Base-by-base conservation (phyloP, 345 rosid species). In the Stellera chamaejasme region DNA sequence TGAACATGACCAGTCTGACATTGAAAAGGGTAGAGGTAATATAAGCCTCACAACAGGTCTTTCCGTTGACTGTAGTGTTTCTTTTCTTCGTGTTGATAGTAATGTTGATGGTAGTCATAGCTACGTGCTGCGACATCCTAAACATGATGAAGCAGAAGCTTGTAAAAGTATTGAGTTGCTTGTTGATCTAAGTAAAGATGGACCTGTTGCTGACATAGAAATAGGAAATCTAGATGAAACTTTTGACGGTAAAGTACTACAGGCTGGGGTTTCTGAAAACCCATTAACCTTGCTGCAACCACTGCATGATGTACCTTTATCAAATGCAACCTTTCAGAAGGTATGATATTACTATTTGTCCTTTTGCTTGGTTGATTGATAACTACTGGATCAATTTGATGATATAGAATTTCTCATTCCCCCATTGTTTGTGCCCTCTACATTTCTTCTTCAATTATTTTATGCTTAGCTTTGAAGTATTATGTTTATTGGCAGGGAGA, bases 401-500 rank as follows among this genome's bases (percentile, higher is more conserved):
- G 7, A 32, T 32, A 8, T 32, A 32, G 9, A 32, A 32, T 32
- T 45, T 56, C 28, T 43, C 7, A 5, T 32, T 32, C 7, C 39
- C 5, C 39, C 39, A 32, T 32, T 8, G 9, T 32, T 32, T 8
- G 39, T 32, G 39, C 39, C 39, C 39, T 32, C 39, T 32, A 5
- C 9, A 0, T 32, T 32, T 32, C 39, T 32, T 32, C 7, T 32
- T 32, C 39, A 32, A 32, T 32, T 32, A 32, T 32, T 2, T 5
- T 32, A 32, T 5, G 39, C 39, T 32, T 32, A 32, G 39, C 39
- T 32, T 32, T 32, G 0, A 32, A 5, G 39, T 64, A 55, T 48
- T 15, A 11, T 69, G 51, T 59, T 19, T 50, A 49, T 64, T 52
- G 27, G 26, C 85, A 86, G 94, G 82, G 56, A 52, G 82, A 72